Base-by-base conservation (phyloP, 2,329 filamentous ascomycete species). In the Samsoniella hepiali region DNA sequence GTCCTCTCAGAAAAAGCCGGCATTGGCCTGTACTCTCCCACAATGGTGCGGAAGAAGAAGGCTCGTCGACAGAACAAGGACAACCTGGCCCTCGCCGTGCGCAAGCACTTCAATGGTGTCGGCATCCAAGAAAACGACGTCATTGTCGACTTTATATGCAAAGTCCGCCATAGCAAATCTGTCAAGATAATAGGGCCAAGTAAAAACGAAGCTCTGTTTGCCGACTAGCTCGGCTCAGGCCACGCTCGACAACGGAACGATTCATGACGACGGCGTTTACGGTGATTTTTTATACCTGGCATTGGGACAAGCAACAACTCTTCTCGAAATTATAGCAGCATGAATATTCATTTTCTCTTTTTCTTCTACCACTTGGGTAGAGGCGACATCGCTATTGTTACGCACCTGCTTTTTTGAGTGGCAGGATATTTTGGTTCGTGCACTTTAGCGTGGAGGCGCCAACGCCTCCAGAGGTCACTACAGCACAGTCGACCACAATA, bases 31-130 rank as follows among this genome's bases (percentile, higher is more conserved):
- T 84, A 88, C 75, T 92, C 89, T 17, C 90, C 91, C 6, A 93
- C 90, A 31, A 92, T 93, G 86, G 85, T 87, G 50, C 80, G 88
- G 64, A 83, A 82, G 68, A 86, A 84, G 67, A 80, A 86, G 54
- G 82, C 87, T 70, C 79, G 88, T 59, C 82, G 89, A 62, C 87
- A 93, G 72, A 85, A 84, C 70, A 90, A 90, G 72, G 88, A 91
- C 44, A 84, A 90, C 67, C 79, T 96, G 62, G 89, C 89, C 9
- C 82, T 87, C 67, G 82, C 85, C 1, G 89, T 93, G 56, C 83
- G 91, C 67, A 93, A 92, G 74, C 90, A 95, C 76, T 95, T 95
- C 78, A 95, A 95, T 72, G 87, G 86, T 40, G 82, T 91, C 67
- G 89, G 89, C 17, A 85, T 94, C 47, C 88, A 88, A 67, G 91